Evolutionary conservation across 2,329 filamentous ascomycete genomes (phyloP), one percentile per base, ranked within the genome.

Genomic region (Hypoxylon rubiginosum): DNA sequence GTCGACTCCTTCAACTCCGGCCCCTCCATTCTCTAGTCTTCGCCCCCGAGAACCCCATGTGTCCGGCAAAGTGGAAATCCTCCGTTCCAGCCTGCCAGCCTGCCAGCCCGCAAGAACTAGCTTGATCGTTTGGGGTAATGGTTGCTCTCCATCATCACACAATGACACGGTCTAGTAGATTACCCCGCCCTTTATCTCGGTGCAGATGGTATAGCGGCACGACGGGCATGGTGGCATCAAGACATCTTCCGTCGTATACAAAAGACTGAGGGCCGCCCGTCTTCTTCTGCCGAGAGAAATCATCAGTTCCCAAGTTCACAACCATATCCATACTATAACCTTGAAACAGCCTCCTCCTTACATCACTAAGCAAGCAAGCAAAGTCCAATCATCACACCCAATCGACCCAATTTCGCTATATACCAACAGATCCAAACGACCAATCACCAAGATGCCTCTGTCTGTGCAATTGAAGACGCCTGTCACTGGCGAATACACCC

Each of bases 381-480:
- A 49, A 15, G 5, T n/a, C n/a, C 21, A 49, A 49, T 15, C 5
- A 39, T n/a, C 34, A 39, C 1, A 39, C 34, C 34, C 34, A 39
- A 39, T 39, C 34, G 15, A 39, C 13, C 13, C 13, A 39, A n/a
- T 13, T 34, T 19, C 57, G 34, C 49, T 59, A 32, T 58, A 68
- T 51, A 54, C 19, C 52, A 34, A 48, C 13, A 46, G 1, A 41
- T 11, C 5, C 48, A 49, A 21, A 19, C 43, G 34, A 50, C 30
- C 15, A 24, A 55, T 61, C 48, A 13, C 26, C 76, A 78, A 50
- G 69, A 84, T 84, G 82, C 67, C 79, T 79, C 74, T 89, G 73
- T 84, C 84, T 60, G 81, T 85, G 70, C 85, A 90, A 78, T 85
- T 93, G 75, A 87, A 89, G 82, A 92, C 91, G 73, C 91, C 91